Base-by-base conservation (phyloP, 2,329 filamentous ascomycete species). In the Didymella glomerata region DNA sequence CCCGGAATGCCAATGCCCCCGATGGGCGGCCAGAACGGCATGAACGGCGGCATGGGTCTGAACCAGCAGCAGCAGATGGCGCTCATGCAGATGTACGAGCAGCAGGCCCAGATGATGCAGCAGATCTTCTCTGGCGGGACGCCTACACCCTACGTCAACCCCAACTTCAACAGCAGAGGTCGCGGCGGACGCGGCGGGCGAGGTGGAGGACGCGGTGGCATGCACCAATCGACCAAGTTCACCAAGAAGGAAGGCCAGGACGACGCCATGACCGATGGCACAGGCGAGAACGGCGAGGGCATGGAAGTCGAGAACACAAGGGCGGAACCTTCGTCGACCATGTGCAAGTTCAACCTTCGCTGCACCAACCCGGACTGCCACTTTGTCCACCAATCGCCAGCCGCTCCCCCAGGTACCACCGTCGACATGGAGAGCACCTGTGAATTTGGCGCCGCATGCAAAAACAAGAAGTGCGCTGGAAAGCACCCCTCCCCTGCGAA, bases 301-400 rank as follows among this genome's bases (percentile, higher is more conserved):
- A 84, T 79, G 76, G 90, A 93, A 61, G 82, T 88, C 24, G 89
- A 92, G 46, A 87, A 87, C 82, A 76, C 66, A 82, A 78, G 85
- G 78, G 73, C 87, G 82, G 79, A 84, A 73, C 81, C 83, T 1
- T 81, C 83, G 6, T 86, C 91, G 48, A 90, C 83, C 14, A 82
- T 94, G 62, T 99, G 95, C 86, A 92, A 90, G 71, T 99, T 88
- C 82, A 97, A 98, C 79, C 82, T 95, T 53, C 84, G 86, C 63
- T 99, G 95, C 81, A 91, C 90, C 38, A 96, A 96, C 78, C 88
- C 87, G 67, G 91, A 96, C 62, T 99, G 95, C 80, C 90, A 89
- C 66, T 99, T 92, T 76, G 95, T 92, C 18, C 95, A 99, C 73
- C 94, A 97, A 79, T 97, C 93, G 16, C 93, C 95, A 2, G 93